phyloP scores from a whole-genome alignment of 768 basidiomycete species.

The Lactifluus rugatus region DNA sequence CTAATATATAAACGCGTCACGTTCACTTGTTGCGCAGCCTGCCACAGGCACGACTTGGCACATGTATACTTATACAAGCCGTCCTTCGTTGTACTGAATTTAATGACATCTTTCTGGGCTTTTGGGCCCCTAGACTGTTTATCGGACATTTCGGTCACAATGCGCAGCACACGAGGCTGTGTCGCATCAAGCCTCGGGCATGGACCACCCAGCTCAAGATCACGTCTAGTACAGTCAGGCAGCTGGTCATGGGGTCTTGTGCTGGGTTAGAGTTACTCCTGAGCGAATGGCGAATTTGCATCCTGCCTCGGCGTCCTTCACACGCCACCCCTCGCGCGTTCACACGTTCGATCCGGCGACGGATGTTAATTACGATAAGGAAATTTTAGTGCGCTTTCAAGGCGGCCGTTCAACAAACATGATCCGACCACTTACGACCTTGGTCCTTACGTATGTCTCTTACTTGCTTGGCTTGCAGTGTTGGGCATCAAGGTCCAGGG shows the following conservation, averaged over 20 bases:
- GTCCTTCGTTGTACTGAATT: no score
- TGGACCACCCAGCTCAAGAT: neutral
- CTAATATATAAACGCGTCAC: neutral
- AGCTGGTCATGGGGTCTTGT: no score
- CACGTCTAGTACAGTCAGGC: no score
- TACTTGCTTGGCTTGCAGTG: no score
- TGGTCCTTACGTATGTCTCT: no score
- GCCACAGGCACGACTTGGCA: neutral
- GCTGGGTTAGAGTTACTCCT: neutral
- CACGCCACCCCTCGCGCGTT: neutral
- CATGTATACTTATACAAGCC: neutral
- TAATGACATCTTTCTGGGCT: no score
- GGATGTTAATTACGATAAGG: no score
- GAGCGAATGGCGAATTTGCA: conserved; percentile 1
- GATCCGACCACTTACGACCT: no score
- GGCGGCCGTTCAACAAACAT: no score
- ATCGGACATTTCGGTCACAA: neutral
- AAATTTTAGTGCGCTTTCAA: no score
- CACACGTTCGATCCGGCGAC: neutral
- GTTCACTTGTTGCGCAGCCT: neutral
- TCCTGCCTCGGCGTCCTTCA: neutral
- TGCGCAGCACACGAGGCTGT: neutral
- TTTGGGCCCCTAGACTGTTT: neutral
- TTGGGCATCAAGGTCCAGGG: no score
- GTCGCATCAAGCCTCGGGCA: neutral